Evolutionary conservation across 495 filamentous ascomycete genomes (phyloP).

Genomic region (Darksidea phi): DNA sequence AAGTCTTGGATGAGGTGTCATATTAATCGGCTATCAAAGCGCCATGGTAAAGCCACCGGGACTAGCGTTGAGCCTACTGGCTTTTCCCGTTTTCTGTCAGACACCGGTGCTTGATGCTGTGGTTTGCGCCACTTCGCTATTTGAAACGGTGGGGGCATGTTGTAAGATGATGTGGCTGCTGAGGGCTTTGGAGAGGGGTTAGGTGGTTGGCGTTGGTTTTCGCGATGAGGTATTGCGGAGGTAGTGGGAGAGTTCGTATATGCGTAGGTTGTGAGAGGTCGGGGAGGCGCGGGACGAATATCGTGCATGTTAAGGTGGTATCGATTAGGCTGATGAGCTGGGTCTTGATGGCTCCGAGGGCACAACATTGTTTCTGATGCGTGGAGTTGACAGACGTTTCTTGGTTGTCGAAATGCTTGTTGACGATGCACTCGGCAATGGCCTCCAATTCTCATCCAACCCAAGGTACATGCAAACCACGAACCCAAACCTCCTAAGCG

Average conservation of each 20-base stretch:
- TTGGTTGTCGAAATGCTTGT: too few species aligned
- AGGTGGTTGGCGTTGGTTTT: neutral
- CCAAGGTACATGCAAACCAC: too few species aligned
- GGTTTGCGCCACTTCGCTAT: conserved; percentile 8
- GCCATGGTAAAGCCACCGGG: neutral
- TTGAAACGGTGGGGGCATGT: conserved; percentile 7
- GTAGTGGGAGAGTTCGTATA: neutral
- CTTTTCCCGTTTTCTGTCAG: neutral
- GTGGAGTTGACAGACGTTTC: too few species aligned
- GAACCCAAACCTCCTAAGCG: too few species aligned
- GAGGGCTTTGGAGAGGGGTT: too few species aligned
- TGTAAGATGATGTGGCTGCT: neutral
- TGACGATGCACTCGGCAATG: too few species aligned
- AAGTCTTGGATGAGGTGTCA: neutral
- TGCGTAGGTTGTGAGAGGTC: neutral
- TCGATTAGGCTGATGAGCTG: too few species aligned
- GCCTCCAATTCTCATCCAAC: too few species aligned
- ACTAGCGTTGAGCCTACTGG: neutral
- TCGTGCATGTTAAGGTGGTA: neutral
- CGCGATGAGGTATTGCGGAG: neutral
- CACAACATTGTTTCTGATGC: too few species aligned
- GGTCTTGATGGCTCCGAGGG: too few species aligned
- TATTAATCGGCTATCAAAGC: too few species aligned
- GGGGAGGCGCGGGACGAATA: neutral
- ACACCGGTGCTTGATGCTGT: too few species aligned